Base-by-base conservation (phyloP, 352 stramenopile species). In the Globisporangium uncinulatum region DNA sequence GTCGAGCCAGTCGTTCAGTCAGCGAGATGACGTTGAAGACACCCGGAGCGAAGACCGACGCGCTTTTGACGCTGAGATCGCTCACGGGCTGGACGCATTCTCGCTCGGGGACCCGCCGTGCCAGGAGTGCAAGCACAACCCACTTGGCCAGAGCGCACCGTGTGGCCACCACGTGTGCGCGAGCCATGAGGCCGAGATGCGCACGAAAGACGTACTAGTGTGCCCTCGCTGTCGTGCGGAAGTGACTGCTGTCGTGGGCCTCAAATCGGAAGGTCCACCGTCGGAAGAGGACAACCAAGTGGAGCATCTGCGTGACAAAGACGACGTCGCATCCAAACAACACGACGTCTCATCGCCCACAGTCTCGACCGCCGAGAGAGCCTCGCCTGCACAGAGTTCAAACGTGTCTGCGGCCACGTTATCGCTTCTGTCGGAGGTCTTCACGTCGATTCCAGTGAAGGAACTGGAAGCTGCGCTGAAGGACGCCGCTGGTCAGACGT, bases 351-450 rank as follows among this genome's bases (percentile, higher is more conserved):
- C 51, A n/a, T 59, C 59, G 36, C 37, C 67, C 4, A 29, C 24
- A 29, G 24, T 29, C 24, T 29, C 24, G 24, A 29, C 24, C 24
- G 4, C 24, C 24, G 24, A 29, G 24, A 29, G 24, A 48, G 39
- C 56, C 0, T 29, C 57, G 39, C 36, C 54, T 32, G 51, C 46
- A 46, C n/a, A 17, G 6, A n/a, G 42, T 29, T 9, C n/a, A 10
- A n/a, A 17, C 11, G 66, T 87, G n/a, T 84, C 80, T 19, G 63
- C 75, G 2, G 45, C 83, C 39, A 83, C 83, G 47, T 51, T 90
- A 37, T 86, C 80, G 7, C 65, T 89, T 34, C 24, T 94, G 20
- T 70, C 71, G 5, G 84, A 94, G 52, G 63, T 94, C 36, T 92
- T 94, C 41, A 78, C 89, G 29, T 69, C 61, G 32, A 85, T 94